Evolutionary conservation across 805 yeast species (phyloP).

Genomic region (Suhomyces xylopsoci): DNA sequence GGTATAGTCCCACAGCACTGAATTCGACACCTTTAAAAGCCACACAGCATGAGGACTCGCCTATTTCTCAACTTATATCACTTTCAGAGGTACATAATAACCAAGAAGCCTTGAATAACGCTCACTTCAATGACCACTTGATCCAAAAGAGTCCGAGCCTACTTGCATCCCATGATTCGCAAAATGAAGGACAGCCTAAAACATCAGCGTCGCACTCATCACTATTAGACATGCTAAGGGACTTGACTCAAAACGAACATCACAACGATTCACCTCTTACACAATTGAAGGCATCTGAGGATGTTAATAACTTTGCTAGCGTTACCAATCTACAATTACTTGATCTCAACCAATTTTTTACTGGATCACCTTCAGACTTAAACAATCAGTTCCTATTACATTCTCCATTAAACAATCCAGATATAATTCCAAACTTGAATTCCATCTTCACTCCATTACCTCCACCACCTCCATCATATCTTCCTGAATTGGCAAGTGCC

Average conservation of each 20-base stretch:
- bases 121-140: not conserved
- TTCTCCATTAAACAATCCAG: not conserved
- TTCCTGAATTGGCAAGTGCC: conserved; percentile 16
- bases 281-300: not conserved
- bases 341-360: not conserved
- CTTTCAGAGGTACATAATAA: not conserved
- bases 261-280: not conserved
- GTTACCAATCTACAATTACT: not conserved
- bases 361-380: not conserved
- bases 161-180: not conserved
- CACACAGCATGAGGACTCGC: not conserved
- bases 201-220: conserved; percentile 19
- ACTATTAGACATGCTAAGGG: conserved; percentile 24
- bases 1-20: conserved; percentile 11
- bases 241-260: conserved; percentile 4
- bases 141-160: not conserved
- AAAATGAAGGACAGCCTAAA: not conserved
- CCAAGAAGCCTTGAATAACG: not conserved
- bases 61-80: not conserved
- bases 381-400: not conserved
- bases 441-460: conserved; percentile 27
- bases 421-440: conserved; percentile 14
- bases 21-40: conserved; percentile 5
- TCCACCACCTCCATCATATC: conserved; percentile 16
- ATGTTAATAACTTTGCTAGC: not conserved